Conservation (phyloP, 768 basidiomycete genomes). For the Cystobasidiopsis lactophilus region DNA sequence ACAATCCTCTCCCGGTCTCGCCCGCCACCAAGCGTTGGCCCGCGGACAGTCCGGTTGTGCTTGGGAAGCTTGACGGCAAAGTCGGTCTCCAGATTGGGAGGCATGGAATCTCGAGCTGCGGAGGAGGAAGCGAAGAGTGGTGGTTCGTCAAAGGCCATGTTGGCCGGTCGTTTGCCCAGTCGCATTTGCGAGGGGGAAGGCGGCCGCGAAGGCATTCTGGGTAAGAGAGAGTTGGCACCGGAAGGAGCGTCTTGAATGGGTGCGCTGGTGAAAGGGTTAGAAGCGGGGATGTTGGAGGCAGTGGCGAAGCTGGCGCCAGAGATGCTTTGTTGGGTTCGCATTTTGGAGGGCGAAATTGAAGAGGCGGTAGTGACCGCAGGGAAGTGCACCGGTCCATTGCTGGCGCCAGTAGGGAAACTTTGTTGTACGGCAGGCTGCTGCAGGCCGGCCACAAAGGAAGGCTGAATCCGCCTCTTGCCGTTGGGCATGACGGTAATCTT, state of each 20-base stretch:
- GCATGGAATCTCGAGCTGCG: background rate
- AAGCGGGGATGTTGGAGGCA: too few species aligned
- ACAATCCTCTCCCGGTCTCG: background rate
- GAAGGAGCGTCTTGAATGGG: too few species aligned
- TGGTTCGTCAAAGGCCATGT: background rate
- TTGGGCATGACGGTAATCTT: conserved; percentile 21
- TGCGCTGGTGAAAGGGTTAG: too few species aligned
- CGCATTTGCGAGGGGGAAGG: too few species aligned
- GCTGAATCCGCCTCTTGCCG: conserved; percentile 44
- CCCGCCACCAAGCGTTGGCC: background rate
- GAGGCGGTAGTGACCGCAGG: too few species aligned
- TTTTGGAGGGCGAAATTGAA: too few species aligned
- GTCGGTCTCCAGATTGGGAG: background rate
- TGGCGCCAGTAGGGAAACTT: too few species aligned
- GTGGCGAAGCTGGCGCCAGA: too few species aligned
- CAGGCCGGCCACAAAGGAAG: conserved; percentile 19
- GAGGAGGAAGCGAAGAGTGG: background rate
- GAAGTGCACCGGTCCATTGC: too few species aligned
- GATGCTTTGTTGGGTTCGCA: too few species aligned
- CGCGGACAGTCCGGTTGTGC: background rate
- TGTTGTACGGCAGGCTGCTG: background rate
- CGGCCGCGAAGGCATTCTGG: too few species aligned
- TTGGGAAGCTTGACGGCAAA: background rate
- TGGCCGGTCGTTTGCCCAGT: background rate
- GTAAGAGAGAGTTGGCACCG: too few species aligned